Evolutionary conservation across 345 rosid species (phyloP), one percentile per base, ranked within the genome.

Genomic region (Barbarea vulgaris): DNA sequence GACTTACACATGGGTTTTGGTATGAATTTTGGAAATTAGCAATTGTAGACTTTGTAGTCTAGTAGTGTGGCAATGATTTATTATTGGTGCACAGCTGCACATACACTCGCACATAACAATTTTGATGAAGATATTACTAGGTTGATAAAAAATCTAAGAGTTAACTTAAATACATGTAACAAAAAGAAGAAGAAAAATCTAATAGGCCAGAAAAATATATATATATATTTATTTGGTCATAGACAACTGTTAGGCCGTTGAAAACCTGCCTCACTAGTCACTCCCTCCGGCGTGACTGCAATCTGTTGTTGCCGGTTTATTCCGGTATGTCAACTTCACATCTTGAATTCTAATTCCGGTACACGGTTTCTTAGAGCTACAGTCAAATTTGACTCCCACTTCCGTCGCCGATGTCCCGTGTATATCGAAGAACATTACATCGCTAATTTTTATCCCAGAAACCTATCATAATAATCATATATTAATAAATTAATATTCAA

Each of bases 341-440:
- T 89, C 85, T 39, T 86, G 60, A 64, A 89, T 37, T 68, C 12
- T 78, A 34, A 89, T 87, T 4, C 82, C 80, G 3, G 80, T 64
- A 69, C 95, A 89, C 19, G 92, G 95, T 8, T 81, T 24, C 67
- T 58, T 60, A 0, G 81, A 61, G 51, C 90, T 89, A 62, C 92
- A 89, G 25, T 86, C 90, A 28, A 89, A 81, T 50, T 79, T 89
- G 66, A 86, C 87, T 4, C 89, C 90, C 1, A 86, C 81, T 64
- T 82, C 72, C 0, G 90, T 84, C 14, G 88, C 87, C 0, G 95
- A 87, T 31, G 90, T 83, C 57, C 95, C 95, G 9, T 84, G 85
- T 27, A 87, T 80, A 17, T 86, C 85, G 11, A 77, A 48, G 52
- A 84, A 87, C 18, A 69, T 79, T 56, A 89, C 86, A 37, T 82